A percentile compares a stretch with the other conserved stretches of the same genome.
Evolutionary conservation across 371 early-diverging fungal species (phyloP).

Genomic region (Rhizopus stolonifer): DNA sequence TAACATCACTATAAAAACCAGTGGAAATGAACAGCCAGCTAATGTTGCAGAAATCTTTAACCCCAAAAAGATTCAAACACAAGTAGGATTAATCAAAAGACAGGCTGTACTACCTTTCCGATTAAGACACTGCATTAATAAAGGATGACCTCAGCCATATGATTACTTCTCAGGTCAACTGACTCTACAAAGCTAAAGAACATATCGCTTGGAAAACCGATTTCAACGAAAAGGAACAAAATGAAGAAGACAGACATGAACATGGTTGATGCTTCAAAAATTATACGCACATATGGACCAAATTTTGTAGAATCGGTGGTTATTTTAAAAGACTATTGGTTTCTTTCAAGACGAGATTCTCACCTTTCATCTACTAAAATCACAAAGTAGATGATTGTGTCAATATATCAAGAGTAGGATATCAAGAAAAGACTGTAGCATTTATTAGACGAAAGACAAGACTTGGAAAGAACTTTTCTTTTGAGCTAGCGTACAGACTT

Average conservation of each 20-base stretch:
- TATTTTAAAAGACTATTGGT: conserved; percentile 4
- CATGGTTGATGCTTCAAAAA: conserved; percentile 3
- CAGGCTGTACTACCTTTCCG: conserved; percentile 3
- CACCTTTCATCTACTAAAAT: conserved; percentile 5
- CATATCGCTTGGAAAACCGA: conserved; percentile 5
- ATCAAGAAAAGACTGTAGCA: conserved; percentile 1
- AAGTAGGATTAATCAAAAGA: background rate
- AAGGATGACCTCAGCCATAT: conserved; percentile 8
- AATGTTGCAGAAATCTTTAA: conserved; percentile 7
- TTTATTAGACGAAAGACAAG: conserved; percentile 6
- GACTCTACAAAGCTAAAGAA: conserved; percentile 9
- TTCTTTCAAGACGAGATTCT: conserved; percentile 11
- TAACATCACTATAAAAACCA: conserved; percentile 9
- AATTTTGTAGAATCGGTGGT: conserved; percentile 10
- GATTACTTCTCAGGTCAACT: conserved; percentile 11
- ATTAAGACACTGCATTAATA: conserved; percentile 2
- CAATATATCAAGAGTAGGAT: background rate
- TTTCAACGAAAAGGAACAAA: conserved; percentile 2
- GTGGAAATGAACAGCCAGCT: conserved; percentile 4
- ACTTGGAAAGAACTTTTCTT: conserved; percentile 6
- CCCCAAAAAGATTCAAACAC: conserved; percentile 5
- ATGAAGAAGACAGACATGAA: conserved; percentile 10
- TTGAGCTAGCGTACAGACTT: background rate
- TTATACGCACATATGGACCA: background rate
- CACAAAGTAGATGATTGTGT: conserved; percentile 4